Evolutionary conservation across 495 filamentous ascomycete genomes (phyloP), one percentile per base, ranked within the genome.

Genomic region (Hypomontagnella submonticulosa): DNA sequence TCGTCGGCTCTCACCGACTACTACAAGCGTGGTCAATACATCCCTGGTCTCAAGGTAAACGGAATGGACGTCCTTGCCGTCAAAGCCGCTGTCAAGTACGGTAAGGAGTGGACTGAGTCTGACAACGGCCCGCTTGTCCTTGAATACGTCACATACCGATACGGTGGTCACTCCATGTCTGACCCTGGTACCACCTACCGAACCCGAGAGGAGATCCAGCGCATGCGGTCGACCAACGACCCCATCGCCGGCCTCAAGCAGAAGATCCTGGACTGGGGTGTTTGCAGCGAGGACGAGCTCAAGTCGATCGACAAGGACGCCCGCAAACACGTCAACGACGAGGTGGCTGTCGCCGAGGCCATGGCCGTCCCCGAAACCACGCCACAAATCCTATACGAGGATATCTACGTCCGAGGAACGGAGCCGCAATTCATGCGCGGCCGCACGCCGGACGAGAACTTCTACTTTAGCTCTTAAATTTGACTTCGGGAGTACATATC

Each of bases 1-100:
- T 90, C 95, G 66, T 91, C 94, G 64, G 95, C 95, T 66, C 80
- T 97, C 69, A 97, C 95, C 74, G 96, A 99, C 78, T 99, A 99
- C 90, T 99, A 99, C 89, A 97, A 98, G 87, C 96, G 95, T 80
- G 95, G 95, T 64, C 95, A 99, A 83, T 99, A 98, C 84, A 99
- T 99, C 72, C 95, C 95, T 61, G 95, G 95, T 81, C 88, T 99
- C 59, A 99, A 98, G 84, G 92, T 99, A 76, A 99, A 99, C 82
- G 95, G 92, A 77, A 99, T 99, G 95, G 95, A 99, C 77, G 92
- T 97, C 70, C 91, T 99, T 52, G 95, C 95, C 66, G 95, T 97
- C 77, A 97, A 96, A 87, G 91, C 93, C 50, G 95, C 96, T 57
- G 92, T 96, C 63, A 78, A 92, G 78, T 93, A 96, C 85, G 92